Evolutionary conservation across 768 basidiomycete genomes (phyloP).

Genomic region (Agaricus bisporus): DNA sequence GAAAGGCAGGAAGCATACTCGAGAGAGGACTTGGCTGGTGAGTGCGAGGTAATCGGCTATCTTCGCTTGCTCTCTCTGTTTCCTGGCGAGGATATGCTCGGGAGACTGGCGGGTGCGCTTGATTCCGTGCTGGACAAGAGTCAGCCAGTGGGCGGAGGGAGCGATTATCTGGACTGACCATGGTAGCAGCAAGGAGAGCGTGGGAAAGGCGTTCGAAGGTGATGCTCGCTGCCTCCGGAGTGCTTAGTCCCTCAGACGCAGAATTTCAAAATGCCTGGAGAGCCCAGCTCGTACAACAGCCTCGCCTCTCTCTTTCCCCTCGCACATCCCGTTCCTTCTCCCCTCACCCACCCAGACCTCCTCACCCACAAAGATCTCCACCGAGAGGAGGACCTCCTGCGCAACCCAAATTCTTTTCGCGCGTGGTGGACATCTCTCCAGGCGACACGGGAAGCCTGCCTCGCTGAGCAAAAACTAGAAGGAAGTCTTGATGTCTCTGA

Average conservation of each 20-base stretch:
- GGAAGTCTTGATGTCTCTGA: slow-evolving; percentile 35
- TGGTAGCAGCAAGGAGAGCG: background rate
- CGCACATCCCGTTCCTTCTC: slow-evolving; percentile 79
- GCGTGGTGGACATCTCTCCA: slow-evolving; percentile 91
- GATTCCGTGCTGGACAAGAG: slow-evolving; percentile 55
- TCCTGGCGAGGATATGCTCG: slow-evolving; percentile 61
- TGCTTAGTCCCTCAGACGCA: background rate
- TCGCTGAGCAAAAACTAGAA: slow-evolving; percentile 51
- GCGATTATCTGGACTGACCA: slow-evolving; percentile 7
- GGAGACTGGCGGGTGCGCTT: slow-evolving; percentile 53
- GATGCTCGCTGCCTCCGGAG: background rate
- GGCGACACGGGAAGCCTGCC: slow-evolving; percentile 61
- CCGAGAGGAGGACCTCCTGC: slow-evolving; percentile 89
- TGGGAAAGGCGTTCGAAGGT: slow-evolving; percentile 6
- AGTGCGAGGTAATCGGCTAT: slow-evolving; percentile 71
- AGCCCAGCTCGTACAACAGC: slow-evolving; percentile 40
- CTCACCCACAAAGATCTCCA: slow-evolving; percentile 71
- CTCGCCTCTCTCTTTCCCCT: slow-evolving; percentile 67
- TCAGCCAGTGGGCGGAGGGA: background rate
- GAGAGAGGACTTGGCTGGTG: slow-evolving; percentile 54
- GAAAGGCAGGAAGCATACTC: slow-evolving; percentile 38
- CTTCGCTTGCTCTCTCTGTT: slow-evolving; percentile 65
- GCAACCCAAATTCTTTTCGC: slow-evolving; percentile 87
- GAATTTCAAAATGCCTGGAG: slow-evolving; percentile 42
- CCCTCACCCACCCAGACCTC: slow-evolving; percentile 70